Conservation (phyloP, 768 basidiomycete genomes). For the Trametes villosa region DNA sequence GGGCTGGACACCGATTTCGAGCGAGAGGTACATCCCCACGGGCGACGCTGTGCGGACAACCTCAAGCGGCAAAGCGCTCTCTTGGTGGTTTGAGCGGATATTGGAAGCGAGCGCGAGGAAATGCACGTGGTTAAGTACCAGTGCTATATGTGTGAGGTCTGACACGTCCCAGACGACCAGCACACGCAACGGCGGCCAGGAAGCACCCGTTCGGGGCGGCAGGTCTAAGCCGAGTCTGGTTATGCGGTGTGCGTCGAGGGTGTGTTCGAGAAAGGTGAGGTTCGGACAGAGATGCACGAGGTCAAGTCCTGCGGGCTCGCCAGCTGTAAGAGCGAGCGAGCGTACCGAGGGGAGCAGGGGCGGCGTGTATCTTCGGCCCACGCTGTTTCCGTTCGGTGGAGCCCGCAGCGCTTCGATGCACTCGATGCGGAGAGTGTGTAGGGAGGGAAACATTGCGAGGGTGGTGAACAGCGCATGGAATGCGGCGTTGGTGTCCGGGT, state of each 20-base stretch:
- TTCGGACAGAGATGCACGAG: neutral
- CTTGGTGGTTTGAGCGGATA: neutral
- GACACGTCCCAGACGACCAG: neutral
- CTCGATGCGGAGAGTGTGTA: neutral
- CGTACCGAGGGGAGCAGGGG: neutral
- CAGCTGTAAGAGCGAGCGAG: neutral
- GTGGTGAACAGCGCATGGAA: too few species aligned
- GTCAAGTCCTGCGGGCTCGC: neutral
- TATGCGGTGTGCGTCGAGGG: neutral
- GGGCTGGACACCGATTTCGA: too few species aligned
- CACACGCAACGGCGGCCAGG: neutral
- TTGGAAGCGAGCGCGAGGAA: neutral
- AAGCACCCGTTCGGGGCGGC: neutral
- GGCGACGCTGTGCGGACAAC: neutral
- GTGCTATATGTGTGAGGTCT: neutral
- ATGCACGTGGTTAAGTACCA: neutral
- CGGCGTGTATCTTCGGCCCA: too few species aligned
- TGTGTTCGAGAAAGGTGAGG: neutral
- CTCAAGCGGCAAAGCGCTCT: neutral
- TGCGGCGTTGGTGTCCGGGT: too few species aligned
- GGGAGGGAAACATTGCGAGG: too few species aligned
- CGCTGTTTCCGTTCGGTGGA: neutral
- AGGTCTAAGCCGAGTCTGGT: neutral
- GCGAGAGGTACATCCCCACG: neutral
- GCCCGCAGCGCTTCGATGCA: too few species aligned